These are phyloP conservation scores for Anaeromyces robustus DNA, from an alignment of 192 early-diverging fungal species.

Conservation along the genomic window DNA sequence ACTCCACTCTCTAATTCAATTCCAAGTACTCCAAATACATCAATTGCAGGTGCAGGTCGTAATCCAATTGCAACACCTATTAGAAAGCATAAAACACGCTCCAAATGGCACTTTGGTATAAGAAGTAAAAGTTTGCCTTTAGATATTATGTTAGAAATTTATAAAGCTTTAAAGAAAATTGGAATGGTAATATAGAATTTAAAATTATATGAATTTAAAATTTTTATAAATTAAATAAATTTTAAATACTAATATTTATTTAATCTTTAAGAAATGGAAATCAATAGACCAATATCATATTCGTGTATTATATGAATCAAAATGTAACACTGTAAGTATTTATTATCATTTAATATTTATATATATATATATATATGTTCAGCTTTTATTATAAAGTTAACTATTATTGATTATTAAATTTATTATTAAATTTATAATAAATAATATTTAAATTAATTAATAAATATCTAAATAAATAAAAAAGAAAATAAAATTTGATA, in stretches of 20 bases:
- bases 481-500: slow-evolving; percentile 71
- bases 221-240: no score
- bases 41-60: not conserved
- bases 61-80: not conserved
- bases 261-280: slow-evolving; percentile 91
- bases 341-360: not conserved
- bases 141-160: slow-evolving; percentile 97
- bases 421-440: not conserved
- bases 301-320: slow-evolving; percentile 23
- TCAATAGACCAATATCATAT: slow-evolving; percentile 77
- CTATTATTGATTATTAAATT: no score
- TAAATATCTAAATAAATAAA: slow-evolving; percentile 1
- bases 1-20: not conserved
- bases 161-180: slow-evolving; percentile 73
- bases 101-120: slow-evolving; percentile 98
- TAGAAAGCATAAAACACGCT: slow-evolving; percentile 26
- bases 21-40: not conserved
- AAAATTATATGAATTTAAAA: not conserved
- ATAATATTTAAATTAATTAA: not conserved
- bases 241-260: no score
- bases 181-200: slow-evolving; percentile 41
- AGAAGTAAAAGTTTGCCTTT: slow-evolving; percentile 73
- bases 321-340: slow-evolving; percentile 22
- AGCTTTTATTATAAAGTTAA: no score
- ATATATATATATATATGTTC: no score